phyloP scores from a whole-genome alignment of 371 early-diverging fungal species.

The Mucor lusitanicus region DNA sequence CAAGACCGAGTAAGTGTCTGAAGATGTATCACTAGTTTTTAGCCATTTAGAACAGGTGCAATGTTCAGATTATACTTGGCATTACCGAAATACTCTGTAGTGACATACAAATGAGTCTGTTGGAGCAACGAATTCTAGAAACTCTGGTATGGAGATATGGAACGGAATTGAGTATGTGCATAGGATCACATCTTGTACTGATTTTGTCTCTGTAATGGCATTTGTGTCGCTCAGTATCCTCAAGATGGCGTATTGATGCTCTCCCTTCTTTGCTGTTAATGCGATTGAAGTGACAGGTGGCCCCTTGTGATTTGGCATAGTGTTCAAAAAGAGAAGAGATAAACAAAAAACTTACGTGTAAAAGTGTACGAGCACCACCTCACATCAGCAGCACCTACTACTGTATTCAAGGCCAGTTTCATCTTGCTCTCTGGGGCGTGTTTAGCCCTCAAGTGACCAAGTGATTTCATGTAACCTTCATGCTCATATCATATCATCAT shows the following conservation, averaged over 20 bases:
- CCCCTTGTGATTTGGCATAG: conserved; percentile 12
- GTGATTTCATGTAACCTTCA: conserved; percentile 1
- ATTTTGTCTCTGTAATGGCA: background rate
- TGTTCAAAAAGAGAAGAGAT: background rate
- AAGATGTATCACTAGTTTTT: conserved; percentile 60
- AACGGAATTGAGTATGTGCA: conserved; percentile 82
- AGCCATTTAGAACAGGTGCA: background rate
- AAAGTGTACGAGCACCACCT: background rate
- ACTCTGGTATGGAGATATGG: conserved; percentile 84
- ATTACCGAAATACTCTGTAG: conserved; percentile 68
- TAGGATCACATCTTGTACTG: conserved; percentile 32
- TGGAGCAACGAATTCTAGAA: conserved; percentile 79
- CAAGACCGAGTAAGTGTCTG: conserved; percentile 82
- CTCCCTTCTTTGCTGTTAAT: conserved; percentile 1
- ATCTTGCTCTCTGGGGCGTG: background rate
- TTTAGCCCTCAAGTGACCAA: background rate
- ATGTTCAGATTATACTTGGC: too few relatives aligned
- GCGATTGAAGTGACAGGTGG: conserved; percentile 18
- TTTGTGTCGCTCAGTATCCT: conserved; percentile 61
- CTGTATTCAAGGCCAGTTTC: background rate
- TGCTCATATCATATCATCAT: background rate
- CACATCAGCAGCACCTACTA: background rate
- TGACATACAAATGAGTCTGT: conserved; percentile 62
- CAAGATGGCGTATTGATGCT: conserved; percentile 54
- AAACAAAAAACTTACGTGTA: conserved; percentile 1